Percentiles rank a stretch among this genome's conserved stretches.
These are phyloP conservation scores for Solanum raphanifolium DNA, from an alignment of 257 asterid genomes.

Conservation along the genomic window DNA sequence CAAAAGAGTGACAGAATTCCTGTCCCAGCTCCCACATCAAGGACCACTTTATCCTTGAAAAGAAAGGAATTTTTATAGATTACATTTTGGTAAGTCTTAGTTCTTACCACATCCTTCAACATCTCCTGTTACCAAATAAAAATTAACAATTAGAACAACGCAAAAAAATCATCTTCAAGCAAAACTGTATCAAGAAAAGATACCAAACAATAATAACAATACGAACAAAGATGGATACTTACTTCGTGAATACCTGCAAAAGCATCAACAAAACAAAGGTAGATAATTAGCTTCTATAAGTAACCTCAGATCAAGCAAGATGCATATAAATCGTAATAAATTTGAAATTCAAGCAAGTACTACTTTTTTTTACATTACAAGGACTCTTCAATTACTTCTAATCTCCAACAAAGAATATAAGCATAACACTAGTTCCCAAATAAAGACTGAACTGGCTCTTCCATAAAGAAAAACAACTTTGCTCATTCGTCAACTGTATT, in stretches of 20 bases:
- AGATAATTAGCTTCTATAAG: constrained; percentile 4
- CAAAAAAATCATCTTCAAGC: not conserved
- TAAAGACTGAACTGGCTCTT: not conserved
- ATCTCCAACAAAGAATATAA: not conserved
- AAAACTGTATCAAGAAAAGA: not conserved
- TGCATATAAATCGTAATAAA: not conserved
- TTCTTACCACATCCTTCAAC: constrained; percentile 86
- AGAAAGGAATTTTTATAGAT: constrained; percentile 80
- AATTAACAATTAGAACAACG: not conserved
- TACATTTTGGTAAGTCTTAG: constrained; percentile 85
- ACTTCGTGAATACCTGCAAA: constrained; percentile 97
- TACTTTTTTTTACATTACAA: not conserved
- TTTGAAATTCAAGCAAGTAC: not conserved
- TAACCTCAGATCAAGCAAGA: not conserved
- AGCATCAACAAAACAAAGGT: not conserved
- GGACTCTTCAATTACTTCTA: not conserved
- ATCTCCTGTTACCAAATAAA: constrained; percentile 57
- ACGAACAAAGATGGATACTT: constrained; percentile 22
- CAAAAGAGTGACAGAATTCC: constrained; percentile 97
- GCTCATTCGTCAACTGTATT: not conserved
- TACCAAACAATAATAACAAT: not conserved
- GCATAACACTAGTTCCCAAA: not conserved
- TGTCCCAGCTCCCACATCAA: constrained; percentile 98
- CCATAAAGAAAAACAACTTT: not conserved
- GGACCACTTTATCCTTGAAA: constrained; percentile 84